Evolutionary conservation across 2,329 filamentous ascomycete genomes (phyloP), one percentile per base, ranked within the genome.

Genomic region (Stromatinia cepivora): DNA sequence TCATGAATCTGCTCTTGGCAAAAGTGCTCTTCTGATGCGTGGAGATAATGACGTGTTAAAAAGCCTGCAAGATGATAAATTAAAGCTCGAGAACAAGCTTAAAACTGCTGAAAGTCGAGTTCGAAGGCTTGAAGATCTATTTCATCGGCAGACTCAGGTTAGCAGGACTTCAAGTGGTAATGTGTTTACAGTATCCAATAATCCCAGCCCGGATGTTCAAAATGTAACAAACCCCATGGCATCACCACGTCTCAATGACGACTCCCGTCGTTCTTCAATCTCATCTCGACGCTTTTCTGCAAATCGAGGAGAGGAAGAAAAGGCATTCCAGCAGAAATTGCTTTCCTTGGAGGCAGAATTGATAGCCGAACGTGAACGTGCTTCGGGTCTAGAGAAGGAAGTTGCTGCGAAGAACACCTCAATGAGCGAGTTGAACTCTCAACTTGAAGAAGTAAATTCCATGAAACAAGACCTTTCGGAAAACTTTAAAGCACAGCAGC

Each of bases 391-490:
- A 15, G 90, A 94, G 73, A 90, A 89, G 74, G 92, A 96, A 71
- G 85, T 91, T 4, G 84, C 86, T 66, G 81, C 82, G 3, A 85
- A 85, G 65, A 82, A 78, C 73, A 87, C 83, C 64, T 86, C 84
- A 73, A 87, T 87, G 77, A 86, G 82, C 74, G 85, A 87, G 75
- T 87, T 86, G 77, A 89, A 86, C 81, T 86, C 83, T 76, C 90
- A 89, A 75, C 86, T 97, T 71, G 88, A 95, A 72, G 94, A 98
- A 79, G 92, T 88, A 8, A 92, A 95, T 75, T 94, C 92, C 3
- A 97, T 92, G 0, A 99, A 99, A 79, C 91, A 92, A 75, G 95
- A 98, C 79, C 87, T 99, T 13, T 88, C 99, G 81, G 90, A 92
- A 73, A 99, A 99, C 77, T 92, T 99, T 82, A 93, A 98, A 77